These are phyloP conservation scores for Nemania sp. DNA, from an alignment of 2,329 filamentous ascomycete species.

Conservation along the genomic window DNA sequence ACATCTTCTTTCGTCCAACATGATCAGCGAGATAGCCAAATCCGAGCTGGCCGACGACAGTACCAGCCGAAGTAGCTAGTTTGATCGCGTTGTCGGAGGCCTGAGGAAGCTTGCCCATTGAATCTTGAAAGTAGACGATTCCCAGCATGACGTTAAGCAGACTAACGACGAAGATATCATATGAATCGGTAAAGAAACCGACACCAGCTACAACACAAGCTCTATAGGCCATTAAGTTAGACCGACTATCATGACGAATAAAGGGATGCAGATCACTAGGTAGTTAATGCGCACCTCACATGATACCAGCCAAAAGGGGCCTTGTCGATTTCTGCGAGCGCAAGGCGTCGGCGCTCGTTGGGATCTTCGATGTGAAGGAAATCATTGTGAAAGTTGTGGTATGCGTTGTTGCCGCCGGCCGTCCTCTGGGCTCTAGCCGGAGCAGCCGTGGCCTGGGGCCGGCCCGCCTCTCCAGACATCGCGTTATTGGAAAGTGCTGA, in stretches of 20 bases:
- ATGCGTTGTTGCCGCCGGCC: conserved; percentile 68
- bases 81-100: conserved; percentile 81
- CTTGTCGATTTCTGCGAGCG: conserved; percentile 80
- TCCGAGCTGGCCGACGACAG: conserved; percentile 78
- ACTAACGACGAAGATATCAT: conserved; percentile 79
- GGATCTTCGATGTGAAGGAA: conserved; percentile 67
- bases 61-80: conserved; percentile 80
- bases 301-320: conserved; percentile 86
- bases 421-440: conserved; percentile 48
- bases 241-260: neutral
- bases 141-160: conserved; percentile 76
- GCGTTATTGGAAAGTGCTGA: neutral
- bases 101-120: conserved; percentile 62
- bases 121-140: conserved; percentile 69
- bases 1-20: conserved; percentile 71
- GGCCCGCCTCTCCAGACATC: conserved; percentile 30
- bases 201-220: conserved; percentile 78
- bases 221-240: conserved; percentile 41
- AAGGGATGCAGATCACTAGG: neutral
- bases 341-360: conserved; percentile 77
- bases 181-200: conserved; percentile 87
- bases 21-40: conserved; percentile 80
- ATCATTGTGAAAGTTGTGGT: conserved; percentile 79
- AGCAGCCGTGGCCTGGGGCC: conserved; percentile 7
- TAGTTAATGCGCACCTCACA: conserved; percentile 49